A percentile compares a stretch with the other conserved stretches of the same genome.
These are phyloP conservation scores for Houttuynia cordata DNA, from an alignment of 164 flowering plant genomes.

Conservation along the genomic window DNA sequence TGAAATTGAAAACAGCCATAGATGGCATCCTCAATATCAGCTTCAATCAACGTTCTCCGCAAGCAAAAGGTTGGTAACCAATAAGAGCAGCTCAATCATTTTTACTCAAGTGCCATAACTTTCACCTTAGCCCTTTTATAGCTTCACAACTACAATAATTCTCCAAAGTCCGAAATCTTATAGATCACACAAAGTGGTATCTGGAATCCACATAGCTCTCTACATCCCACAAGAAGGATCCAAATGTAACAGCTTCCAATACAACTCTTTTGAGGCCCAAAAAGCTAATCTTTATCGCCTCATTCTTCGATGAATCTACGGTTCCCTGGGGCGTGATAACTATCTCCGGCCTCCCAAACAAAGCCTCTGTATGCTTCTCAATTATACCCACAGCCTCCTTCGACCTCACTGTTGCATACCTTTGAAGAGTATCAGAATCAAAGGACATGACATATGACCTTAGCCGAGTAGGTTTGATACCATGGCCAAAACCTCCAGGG, in stretches of 20 bases:
- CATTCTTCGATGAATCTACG: constrained; percentile 70
- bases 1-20: too few relatives aligned
- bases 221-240: constrained; percentile 95
- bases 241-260: constrained; percentile 94
- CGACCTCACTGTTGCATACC: constrained; percentile 83
- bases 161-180: background rate
- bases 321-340: constrained; percentile 59
- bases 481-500: constrained; percentile 46
- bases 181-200: constrained; percentile 53
- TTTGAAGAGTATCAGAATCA: constrained; percentile 84
- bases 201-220: constrained; percentile 90
- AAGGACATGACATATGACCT: constrained; percentile 83
- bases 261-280: constrained; percentile 77
- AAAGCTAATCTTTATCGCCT: constrained; percentile 62
- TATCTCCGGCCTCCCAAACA: constrained; percentile 87
- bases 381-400: constrained; percentile 80
- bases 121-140: background rate
- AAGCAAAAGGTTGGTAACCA: too few relatives aligned
- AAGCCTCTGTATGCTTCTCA: constrained; percentile 95
- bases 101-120: too few relatives aligned
- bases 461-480: constrained; percentile 47
- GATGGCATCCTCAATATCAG: too few relatives aligned
- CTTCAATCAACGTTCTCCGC: too few relatives aligned
- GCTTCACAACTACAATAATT: background rate
- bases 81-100: too few relatives aligned